Conservation (phyloP, 2,329 filamentous ascomycete species). For the Trematosphaeria pertusa region DNA sequence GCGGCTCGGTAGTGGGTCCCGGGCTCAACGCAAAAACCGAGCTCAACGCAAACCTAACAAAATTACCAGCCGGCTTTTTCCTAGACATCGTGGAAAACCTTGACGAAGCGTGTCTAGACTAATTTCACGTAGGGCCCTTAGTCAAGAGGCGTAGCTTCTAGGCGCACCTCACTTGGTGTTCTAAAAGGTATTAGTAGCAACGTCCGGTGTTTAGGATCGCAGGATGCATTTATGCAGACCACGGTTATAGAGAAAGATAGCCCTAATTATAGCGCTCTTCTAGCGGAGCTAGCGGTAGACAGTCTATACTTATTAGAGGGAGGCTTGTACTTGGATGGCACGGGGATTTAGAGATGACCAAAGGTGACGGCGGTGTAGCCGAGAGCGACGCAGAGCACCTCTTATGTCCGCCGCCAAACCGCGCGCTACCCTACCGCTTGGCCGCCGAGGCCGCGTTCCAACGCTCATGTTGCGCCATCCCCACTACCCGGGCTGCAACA, state of each 20-base stretch:
- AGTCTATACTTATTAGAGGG: conserved; percentile 13
- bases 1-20: no score
- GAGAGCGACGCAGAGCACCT: conserved; percentile 17
- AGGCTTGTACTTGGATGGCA: conserved; percentile 15
- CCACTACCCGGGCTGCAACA: conserved; percentile 20
- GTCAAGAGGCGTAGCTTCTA: no score
- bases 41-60: no score
- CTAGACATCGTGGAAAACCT: no score
- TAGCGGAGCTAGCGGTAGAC: conserved; percentile 15
- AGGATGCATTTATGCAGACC: conserved; percentile 17
- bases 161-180: no score
- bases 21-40: no score
- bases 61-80: no score
- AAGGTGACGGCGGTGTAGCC: conserved; percentile 12
- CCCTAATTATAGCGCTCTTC: conserved; percentile 16
- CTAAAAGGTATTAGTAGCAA: conserved; percentile 4
- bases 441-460: conserved; percentile 16
- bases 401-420: conserved; percentile 22
- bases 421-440: conserved; percentile 16
- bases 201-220: conserved; percentile 7
- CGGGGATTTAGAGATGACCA: conserved; percentile 12
- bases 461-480: conserved; percentile 17
- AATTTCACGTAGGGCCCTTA: no score
- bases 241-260: conserved; percentile 14
- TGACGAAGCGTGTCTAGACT: no score